These are phyloP conservation scores for Chenopodium suecicum DNA, from an alignment of 148 eudicot genomes.

Conservation along the genomic window DNA sequence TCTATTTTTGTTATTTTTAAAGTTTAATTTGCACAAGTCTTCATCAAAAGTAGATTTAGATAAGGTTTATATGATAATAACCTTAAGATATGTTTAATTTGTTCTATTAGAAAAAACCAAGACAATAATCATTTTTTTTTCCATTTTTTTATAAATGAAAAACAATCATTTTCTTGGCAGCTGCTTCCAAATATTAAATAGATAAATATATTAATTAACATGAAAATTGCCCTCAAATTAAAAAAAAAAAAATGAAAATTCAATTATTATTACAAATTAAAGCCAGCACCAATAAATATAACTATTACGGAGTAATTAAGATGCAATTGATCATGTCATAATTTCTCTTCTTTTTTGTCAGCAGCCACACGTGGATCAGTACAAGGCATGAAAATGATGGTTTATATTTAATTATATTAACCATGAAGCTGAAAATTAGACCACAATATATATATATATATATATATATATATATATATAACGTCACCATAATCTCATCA, in stretches of 20 bases:
- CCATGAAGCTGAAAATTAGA: neutral
- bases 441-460: neutral
- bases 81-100: neutral
- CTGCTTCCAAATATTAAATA: conserved; percentile 2
- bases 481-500: neutral
- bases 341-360: neutral
- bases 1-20: neutral
- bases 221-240: no score
- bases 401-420: neutral
- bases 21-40: neutral
- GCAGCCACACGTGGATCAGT: conserved; percentile 4
- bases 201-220: neutral
- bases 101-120: neutral
- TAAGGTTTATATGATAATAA: neutral
- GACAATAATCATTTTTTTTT: neutral
- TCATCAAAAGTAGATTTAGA: conserved; percentile 13
- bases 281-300: neutral
- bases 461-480: neutral
- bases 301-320: neutral
- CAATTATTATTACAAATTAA: no score
- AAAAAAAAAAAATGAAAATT: no score
- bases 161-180: conserved; percentile 7
- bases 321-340: neutral
- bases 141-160: neutral
- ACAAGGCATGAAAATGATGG: conserved; percentile 9